Conservation (phyloP, 345 rosid species). For the Orychophragmus violaceus region DNA sequence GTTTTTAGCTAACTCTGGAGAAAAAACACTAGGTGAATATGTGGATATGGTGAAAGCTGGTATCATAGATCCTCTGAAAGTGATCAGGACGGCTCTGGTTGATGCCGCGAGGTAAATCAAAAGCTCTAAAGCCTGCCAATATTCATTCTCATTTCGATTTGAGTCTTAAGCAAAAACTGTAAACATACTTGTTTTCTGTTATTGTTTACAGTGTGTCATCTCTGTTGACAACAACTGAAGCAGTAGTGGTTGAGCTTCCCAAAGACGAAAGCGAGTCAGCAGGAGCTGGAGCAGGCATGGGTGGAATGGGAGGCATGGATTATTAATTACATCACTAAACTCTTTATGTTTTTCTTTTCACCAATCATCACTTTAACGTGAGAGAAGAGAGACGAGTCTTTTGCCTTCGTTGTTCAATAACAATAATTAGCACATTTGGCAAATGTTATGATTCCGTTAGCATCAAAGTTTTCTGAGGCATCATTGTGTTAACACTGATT, state of each 20-base stretch:
- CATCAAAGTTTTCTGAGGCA: neutral
- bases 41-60: conserved; percentile 96
- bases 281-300: conserved; percentile 28
- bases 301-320: conserved; percentile 44
- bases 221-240: conserved; percentile 87
- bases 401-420: neutral
- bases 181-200: neutral
- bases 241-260: conserved; percentile 63
- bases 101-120: conserved; percentile 39
- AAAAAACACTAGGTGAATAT: conserved; percentile 57
- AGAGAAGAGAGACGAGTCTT: neutral
- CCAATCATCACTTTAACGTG: neutral
- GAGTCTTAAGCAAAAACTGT: neutral
- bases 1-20: neutral
- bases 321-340: neutral
- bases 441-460: neutral
- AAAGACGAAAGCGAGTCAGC: conserved; percentile 55
- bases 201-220: conserved; percentile 21
- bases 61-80: conserved; percentile 88
- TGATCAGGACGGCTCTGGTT: conserved; percentile 87
- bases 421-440: neutral
- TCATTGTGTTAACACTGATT: neutral
- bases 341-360: neutral
- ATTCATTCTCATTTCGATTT: neutral
- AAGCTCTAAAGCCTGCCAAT: neutral